phyloP scores from a whole-genome alignment of 192 early-diverging fungal genomes.

The Coemansia sp. region DNA sequence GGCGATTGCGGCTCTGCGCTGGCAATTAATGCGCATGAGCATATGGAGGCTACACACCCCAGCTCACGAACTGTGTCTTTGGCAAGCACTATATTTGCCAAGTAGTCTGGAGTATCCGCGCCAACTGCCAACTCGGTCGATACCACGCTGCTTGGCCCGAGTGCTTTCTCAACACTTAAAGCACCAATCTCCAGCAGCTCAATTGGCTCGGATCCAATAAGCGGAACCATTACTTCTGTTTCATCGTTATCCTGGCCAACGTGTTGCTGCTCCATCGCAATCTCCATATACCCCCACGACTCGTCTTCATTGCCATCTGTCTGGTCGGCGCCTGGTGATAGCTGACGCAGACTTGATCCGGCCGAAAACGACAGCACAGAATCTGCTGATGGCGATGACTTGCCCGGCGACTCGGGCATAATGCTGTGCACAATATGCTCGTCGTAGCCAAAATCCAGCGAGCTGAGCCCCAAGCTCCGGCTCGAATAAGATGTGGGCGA shows the following conservation, averaged over 20 bases:
- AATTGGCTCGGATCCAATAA: slow-evolving; percentile 10
- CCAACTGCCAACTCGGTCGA: background rate
- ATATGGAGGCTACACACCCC: background rate
- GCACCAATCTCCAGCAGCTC: slow-evolving; percentile 18
- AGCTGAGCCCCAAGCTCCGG: slow-evolving; percentile 36
- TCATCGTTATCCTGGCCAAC: background rate
- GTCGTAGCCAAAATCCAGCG: slow-evolving; percentile 43
- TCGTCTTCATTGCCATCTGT: background rate
- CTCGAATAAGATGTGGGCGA: slow-evolving; percentile 40
- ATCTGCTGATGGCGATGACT: background rate
- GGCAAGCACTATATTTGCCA: background rate
- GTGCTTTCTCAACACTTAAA: background rate
- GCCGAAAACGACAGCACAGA: background rate
- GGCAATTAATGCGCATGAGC: background rate
- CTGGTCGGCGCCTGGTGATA: background rate
- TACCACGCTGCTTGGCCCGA: background rate
- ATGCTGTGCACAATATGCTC: slow-evolving; percentile 16
- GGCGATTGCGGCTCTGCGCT: background rate
- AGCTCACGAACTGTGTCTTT: background rate
- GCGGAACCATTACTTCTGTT: slow-evolving; percentile 3
- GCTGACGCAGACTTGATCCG: background rate
- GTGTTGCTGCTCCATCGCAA: background rate
- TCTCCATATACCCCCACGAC: background rate
- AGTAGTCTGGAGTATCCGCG: background rate
- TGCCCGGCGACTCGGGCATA: slow-evolving; percentile 24